Evolutionary conservation across 2,329 filamentous ascomycete species (phyloP), one percentile per base, ranked within the genome.

Genomic region (Davidsoniella virescens): DNA sequence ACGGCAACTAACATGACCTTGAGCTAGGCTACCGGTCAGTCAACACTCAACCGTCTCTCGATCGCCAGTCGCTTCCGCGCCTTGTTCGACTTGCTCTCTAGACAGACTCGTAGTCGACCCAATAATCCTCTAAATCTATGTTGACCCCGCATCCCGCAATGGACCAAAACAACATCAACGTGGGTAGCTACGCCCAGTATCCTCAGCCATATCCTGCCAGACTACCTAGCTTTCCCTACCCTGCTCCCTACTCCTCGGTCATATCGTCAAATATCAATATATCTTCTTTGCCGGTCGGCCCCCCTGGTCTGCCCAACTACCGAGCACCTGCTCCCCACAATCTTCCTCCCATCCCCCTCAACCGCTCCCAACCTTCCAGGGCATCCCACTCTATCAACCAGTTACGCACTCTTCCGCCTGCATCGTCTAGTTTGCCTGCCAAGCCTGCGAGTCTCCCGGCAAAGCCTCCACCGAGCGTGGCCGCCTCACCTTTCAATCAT

Each of bases 1-100:
- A 49, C 40, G 47, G 47, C 39, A 49, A 49, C 40, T 49, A 49
- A 49, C 47, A 49, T 33, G 29, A 33, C 8, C 29, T 33, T 49
- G 26, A 42, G 47, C 40, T 49, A 49, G 41, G 29, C 25, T 17
- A 36, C 47, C 47, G 47, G 47, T 26, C 36, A 43, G 39, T 49
- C 17, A 43, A 17, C 29, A 29, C 25, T 42, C 23, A 43, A 14
- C 38, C 39, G 39, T 38, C 14, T n/a, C 36, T 38, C 33, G 38
- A 37, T 23, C 44, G 33, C 20, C 41, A 26, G 12, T 23, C 14
- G 14, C 39, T 18, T 10, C 26, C 33, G 14, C 9, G 26, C 16
- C 17, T 23, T 40, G 38, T 38, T 33, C 38, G n/a, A 17, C 17
- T 17, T 20, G 42, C 25, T 40, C 25, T 33, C n/a, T 33, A 41